Evolutionary conservation across 371 early-diverging fungal genomes (phyloP).

Genomic region (Mortierella sp.): DNA sequence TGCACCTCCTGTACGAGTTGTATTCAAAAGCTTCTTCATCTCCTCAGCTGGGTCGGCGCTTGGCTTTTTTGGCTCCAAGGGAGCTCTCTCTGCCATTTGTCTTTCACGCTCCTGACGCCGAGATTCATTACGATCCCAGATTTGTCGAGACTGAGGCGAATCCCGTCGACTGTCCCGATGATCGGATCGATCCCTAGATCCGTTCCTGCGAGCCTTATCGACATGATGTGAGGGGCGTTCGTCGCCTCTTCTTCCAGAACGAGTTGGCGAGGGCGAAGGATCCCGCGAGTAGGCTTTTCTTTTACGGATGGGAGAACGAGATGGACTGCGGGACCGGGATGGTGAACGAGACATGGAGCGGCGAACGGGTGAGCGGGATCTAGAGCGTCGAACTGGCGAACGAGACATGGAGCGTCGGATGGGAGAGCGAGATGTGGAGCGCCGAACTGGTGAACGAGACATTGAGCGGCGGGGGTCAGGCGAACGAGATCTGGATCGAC

Average conservation of each 20-base stretch:
- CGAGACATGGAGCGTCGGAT: too few relatives aligned
- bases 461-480: not conserved
- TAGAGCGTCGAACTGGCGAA: not conserved
- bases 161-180: not conserved
- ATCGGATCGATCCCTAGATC: constrained; percentile 21
- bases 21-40: constrained; percentile 34
- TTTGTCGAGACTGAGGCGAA: not conserved
- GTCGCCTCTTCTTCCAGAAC: constrained; percentile 13
- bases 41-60: constrained; percentile 37
- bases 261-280: constrained; percentile 22
- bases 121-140: constrained; percentile 15
- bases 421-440: too few relatives aligned
- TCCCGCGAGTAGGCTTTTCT: constrained; percentile 35
- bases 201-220: constrained; percentile 17
- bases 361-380: not conserved
- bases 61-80: constrained; percentile 28
- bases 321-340: constrained; percentile 10
- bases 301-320: constrained; percentile 29
- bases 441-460: not conserved
- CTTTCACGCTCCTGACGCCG: constrained; percentile 55
- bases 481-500: constrained; percentile 7
- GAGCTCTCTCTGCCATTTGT: constrained; percentile 46
- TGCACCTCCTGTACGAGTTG: constrained; percentile 78
- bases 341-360: constrained; percentile 16
- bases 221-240: not conserved